Conservation (phyloP, 208 protist genomes). For the Porcisia hertigi region DNA sequence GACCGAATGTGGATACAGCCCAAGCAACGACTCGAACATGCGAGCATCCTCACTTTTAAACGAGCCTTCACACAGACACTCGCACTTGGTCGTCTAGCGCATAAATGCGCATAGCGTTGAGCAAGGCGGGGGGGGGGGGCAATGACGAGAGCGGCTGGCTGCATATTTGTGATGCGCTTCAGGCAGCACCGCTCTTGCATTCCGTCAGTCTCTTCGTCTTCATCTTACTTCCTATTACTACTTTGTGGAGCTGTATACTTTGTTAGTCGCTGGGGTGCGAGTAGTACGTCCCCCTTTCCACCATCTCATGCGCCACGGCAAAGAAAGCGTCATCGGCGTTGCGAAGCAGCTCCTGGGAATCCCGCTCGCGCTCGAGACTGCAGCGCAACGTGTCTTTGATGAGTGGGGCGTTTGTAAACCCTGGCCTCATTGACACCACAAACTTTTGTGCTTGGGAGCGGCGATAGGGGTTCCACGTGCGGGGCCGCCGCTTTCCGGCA, state of each 20-base stretch:
- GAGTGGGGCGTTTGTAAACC: conserved; percentile 50
- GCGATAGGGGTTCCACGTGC: conserved; percentile 60
- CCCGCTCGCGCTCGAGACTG: conserved; percentile 29
- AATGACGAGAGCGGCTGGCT: background rate
- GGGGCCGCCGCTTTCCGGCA: conserved; percentile 24
- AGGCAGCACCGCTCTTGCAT: background rate
- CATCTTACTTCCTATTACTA: background rate
- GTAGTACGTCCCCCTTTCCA: conserved; percentile 48
- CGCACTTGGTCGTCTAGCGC: background rate
- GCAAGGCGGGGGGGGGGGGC: background rate
- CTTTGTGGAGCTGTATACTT: too few relatives aligned
- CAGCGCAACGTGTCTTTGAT: conserved; percentile 40
- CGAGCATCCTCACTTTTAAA: background rate
- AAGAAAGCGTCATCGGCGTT: conserved; percentile 64
- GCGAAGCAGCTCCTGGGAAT: conserved; percentile 26
- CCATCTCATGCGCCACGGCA: conserved; percentile 65
- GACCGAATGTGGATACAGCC: background rate
- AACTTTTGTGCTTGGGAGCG: conserved; percentile 21
- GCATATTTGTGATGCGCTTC: too few relatives aligned
- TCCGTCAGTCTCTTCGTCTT: background rate
- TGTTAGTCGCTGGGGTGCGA: conserved; percentile 48
- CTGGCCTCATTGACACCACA: conserved; percentile 42
- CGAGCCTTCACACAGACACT: background rate
- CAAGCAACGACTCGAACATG: background rate
- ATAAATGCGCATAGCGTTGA: background rate